Conservation (phyloP, 805 yeast genomes). For the Suhomyces sp. region DNA sequence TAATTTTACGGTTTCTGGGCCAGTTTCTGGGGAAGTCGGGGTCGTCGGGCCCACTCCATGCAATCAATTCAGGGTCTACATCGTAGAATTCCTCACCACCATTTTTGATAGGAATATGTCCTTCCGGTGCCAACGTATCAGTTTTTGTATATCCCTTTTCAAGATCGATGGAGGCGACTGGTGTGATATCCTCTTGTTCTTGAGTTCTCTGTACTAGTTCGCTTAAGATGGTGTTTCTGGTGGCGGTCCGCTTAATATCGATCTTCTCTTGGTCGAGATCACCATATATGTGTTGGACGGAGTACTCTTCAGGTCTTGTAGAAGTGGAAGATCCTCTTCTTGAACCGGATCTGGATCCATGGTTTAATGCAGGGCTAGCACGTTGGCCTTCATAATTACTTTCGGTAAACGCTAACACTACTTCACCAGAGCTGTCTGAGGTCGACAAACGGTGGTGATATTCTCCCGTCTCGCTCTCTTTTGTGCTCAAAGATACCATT, state of each 20-base stretch:
- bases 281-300: slow-evolving; percentile 33
- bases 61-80: slow-evolving; percentile 63
- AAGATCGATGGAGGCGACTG: slow-evolving; percentile 15
- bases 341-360: slow-evolving; percentile 9
- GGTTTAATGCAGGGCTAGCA: slow-evolving; percentile 6
- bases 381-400: background rate
- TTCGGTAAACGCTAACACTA: slow-evolving; percentile 1
- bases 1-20: slow-evolving; percentile 40
- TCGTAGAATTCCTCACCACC: slow-evolving; percentile 53
- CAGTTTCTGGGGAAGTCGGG: slow-evolving; percentile 62
- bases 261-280: slow-evolving; percentile 28
- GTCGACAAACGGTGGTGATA: slow-evolving; percentile 4
- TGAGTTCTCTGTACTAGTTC: slow-evolving; percentile 12
- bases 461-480: slow-evolving; percentile 1
- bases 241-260: slow-evolving; percentile 26
- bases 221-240: slow-evolving; percentile 29
- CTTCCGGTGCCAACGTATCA: slow-evolving; percentile 19
- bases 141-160: slow-evolving; percentile 2
- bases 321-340: slow-evolving; percentile 15
- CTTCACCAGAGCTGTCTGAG: slow-evolving; percentile 7
- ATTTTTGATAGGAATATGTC: slow-evolving; percentile 32
- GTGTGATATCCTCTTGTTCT: slow-evolving; percentile 11
- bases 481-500: slow-evolving; percentile 1
- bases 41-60: slow-evolving; percentile 65
- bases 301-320: slow-evolving; percentile 15